These are phyloP conservation scores for Dryadomyces quercivorus DNA, from an alignment of 2,329 filamentous ascomycete species.

Conservation along the genomic window DNA sequence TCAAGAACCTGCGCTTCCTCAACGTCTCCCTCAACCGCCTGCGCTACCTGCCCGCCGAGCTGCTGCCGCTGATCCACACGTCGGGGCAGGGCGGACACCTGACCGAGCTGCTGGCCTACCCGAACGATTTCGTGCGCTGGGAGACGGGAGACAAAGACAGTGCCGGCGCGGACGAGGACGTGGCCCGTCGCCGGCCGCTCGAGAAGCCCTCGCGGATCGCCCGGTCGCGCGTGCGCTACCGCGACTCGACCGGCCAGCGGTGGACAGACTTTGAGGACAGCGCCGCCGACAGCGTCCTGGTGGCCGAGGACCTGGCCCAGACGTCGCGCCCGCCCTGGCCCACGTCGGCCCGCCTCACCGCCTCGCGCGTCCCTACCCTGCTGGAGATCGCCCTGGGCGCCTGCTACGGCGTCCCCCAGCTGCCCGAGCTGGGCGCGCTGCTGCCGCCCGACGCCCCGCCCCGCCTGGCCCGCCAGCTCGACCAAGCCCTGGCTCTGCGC, in stretches of 20 bases:
- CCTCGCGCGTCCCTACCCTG: slow-evolving; percentile 31
- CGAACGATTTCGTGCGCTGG: slow-evolving; percentile 46
- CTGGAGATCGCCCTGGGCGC: slow-evolving; percentile 36
- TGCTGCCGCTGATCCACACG: slow-evolving; percentile 39
- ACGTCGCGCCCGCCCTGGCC: slow-evolving; percentile 4
- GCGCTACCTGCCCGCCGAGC: slow-evolving; percentile 47
- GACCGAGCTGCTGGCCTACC: slow-evolving; percentile 41
- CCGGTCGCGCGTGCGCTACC: slow-evolving; percentile 12
- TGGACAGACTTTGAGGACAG: slow-evolving; percentile 1
- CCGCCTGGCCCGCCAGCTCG: slow-evolving; percentile 28
- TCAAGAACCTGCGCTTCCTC: slow-evolving; percentile 47
- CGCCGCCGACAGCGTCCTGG: background rate
- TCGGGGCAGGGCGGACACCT: slow-evolving; percentile 28
- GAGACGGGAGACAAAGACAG: background rate
- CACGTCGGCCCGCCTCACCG: background rate
- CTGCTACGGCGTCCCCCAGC: slow-evolving; percentile 30
- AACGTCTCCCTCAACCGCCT: slow-evolving; percentile 56
- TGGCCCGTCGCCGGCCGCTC: background rate
- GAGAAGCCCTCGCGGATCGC: slow-evolving; percentile 1
- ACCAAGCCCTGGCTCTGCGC: slow-evolving; percentile 26
- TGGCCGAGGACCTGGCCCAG: slow-evolving; percentile 7
- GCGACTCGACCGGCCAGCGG: slow-evolving; percentile 8
- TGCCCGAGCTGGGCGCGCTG: slow-evolving; percentile 28
- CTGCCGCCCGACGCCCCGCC: slow-evolving; percentile 27
- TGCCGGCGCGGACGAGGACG: background rate